These are phyloP conservation scores for Pezicula neosporulosa DNA, from an alignment of 2,329 filamentous ascomycete genomes.

Conservation along the genomic window DNA sequence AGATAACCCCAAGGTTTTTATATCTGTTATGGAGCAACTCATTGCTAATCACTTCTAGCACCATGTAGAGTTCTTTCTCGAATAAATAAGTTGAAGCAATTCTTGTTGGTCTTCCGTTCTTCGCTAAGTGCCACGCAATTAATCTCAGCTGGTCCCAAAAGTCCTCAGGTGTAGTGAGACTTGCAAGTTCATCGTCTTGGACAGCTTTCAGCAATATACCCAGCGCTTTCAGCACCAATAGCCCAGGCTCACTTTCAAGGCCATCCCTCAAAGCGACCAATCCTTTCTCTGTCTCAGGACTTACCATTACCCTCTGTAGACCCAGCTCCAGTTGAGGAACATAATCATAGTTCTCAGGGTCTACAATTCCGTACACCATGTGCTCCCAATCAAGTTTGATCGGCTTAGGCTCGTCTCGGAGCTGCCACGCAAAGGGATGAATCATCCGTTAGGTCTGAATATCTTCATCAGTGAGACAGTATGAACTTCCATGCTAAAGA, in stretches of 20 bases:
- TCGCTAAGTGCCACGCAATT: constrained; percentile 60
- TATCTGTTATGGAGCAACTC: constrained; percentile 25
- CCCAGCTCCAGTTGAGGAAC: constrained; percentile 58
- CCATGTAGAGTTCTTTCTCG: constrained; percentile 43
- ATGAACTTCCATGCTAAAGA: constrained; percentile 47
- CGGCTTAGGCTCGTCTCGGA: constrained; percentile 36
- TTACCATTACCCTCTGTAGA: constrained; percentile 50
- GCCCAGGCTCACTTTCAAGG: constrained; percentile 54
- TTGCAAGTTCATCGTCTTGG: constrained; percentile 22
- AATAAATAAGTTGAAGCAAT: constrained; percentile 42
- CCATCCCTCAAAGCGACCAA: constrained; percentile 50
- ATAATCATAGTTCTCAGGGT: constrained; percentile 45
- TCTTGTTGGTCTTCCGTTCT: constrained; percentile 64
- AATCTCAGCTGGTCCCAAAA: constrained; percentile 57
- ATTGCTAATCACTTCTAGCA: constrained; percentile 29
- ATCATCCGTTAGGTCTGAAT: constrained; percentile 58
- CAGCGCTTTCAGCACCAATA: constrained; percentile 53
- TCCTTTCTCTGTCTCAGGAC: constrained; percentile 39
- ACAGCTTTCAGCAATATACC: constrained; percentile 44
- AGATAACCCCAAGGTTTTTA: background rate
- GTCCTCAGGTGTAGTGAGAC: constrained; percentile 23
- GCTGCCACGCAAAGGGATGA: constrained; percentile 57
- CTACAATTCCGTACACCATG: constrained; percentile 51
- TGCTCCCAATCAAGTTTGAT: constrained; percentile 63
- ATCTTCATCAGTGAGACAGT: constrained; percentile 49